These are phyloP conservation scores for Ambispora gerdemannii DNA, from an alignment of 192 early-diverging fungal species.

Conservation along the genomic window DNA sequence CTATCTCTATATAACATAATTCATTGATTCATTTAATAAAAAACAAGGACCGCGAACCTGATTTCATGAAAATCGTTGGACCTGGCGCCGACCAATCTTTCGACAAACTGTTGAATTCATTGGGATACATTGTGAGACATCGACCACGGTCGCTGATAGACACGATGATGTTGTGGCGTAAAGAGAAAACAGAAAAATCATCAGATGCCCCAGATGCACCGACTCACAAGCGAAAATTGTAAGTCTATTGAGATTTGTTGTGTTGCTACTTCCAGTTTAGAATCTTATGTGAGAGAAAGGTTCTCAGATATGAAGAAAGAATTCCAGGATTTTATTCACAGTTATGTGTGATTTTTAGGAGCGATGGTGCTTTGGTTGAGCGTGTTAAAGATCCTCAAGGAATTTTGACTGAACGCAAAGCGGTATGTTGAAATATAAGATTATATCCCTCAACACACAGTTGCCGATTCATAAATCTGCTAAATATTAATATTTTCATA, in stretches of 20 bases:
- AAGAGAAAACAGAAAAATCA: conserved; percentile 54
- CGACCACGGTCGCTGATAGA: conserved; percentile 85
- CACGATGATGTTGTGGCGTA: conserved; percentile 73
- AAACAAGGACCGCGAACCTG: conserved; percentile 64
- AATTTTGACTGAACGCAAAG: conserved; percentile 61
- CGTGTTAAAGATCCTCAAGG: conserved; percentile 51
- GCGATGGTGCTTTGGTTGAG: conserved; percentile 32
- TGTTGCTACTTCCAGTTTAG: too few relatives aligned
- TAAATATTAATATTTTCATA: neutral
- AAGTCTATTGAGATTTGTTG: neutral
- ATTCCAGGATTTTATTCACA: too few relatives aligned
- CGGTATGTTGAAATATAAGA: conserved; percentile 45
- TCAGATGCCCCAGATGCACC: conserved; percentile 39
- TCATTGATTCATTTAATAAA: too few relatives aligned
- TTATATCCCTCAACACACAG: too few relatives aligned
- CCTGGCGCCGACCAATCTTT: conserved; percentile 71
- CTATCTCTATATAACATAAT: too few relatives aligned
- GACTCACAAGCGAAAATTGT: conserved; percentile 30
- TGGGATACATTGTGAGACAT: conserved; percentile 78
- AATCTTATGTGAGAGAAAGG: too few relatives aligned
- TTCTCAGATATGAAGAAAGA: too few relatives aligned
- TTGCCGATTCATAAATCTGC: neutral
- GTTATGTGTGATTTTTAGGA: too few relatives aligned
- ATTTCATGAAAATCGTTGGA: conserved; percentile 57
- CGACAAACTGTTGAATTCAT: conserved; percentile 73